phyloP scores from a whole-genome alignment of 495 filamentous ascomycete genomes.

The Parathielavia hyrcaniae region DNA sequence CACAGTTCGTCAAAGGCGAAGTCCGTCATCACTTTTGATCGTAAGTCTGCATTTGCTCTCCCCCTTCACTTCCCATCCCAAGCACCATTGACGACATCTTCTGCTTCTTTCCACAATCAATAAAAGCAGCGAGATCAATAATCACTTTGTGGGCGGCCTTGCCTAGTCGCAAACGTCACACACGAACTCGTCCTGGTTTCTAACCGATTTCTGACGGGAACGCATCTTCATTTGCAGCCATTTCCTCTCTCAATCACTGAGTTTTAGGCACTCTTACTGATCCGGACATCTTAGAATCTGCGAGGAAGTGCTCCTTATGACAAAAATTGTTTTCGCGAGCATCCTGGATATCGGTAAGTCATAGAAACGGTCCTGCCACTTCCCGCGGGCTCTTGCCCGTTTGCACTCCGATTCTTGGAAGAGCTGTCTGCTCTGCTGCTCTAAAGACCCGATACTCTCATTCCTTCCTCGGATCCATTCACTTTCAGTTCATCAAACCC shows the following conservation, averaged over 20 bases:
- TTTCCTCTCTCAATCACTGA: background rate
- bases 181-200: background rate
- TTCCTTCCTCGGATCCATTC: background rate
- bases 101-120: background rate
- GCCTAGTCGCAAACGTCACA: background rate
- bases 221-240: background rate
- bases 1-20: background rate
- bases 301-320: background rate
- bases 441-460: background rate
- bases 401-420: background rate
- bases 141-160: background rate
- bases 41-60: background rate
- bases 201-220: background rate
- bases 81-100: background rate
- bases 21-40: background rate
- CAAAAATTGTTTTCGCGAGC: background rate
- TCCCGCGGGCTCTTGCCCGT: background rate
- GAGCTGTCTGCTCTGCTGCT: background rate
- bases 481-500: background rate
- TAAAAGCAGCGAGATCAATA: background rate
- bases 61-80: background rate
- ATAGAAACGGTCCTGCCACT: background rate
- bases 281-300: background rate
- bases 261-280: background rate
- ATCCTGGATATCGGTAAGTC: slow-evolving; percentile 1